phyloP scores from a whole-genome alignment of 441 rosid species.

The Brassica hybrid region DNA sequence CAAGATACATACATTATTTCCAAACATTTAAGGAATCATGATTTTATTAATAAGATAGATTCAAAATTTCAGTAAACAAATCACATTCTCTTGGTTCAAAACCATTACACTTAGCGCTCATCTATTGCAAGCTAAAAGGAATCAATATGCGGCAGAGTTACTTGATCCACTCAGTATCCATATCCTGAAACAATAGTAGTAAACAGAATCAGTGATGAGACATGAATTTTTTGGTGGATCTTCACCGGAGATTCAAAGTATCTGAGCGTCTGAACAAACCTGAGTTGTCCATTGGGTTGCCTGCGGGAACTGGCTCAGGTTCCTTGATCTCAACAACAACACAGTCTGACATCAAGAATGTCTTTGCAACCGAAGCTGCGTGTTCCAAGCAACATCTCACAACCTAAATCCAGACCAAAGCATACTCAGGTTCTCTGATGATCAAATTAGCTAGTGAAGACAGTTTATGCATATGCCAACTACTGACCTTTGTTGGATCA shows the following conservation, averaged over 20 bases:
- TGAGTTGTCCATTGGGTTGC: slow-evolving; percentile 93
- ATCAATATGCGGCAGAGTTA: slow-evolving; percentile 6
- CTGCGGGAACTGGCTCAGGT: slow-evolving; percentile 64
- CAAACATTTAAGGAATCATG: neutral
- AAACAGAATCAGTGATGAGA: slow-evolving; percentile 22
- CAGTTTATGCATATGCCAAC: neutral
- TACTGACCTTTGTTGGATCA: slow-evolving; percentile 85
- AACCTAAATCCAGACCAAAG: slow-evolving; percentile 51
- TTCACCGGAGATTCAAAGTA: neutral
- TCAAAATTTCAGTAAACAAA: too few relatives aligned
- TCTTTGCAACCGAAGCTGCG: slow-evolving; percentile 87
- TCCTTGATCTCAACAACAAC: slow-evolving; percentile 95
- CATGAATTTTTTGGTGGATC: neutral
- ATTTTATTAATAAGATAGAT: too few relatives aligned
- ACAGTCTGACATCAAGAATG: slow-evolving; percentile 91
- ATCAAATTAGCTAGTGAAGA: neutral
- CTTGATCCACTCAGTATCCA: slow-evolving; percentile 52
- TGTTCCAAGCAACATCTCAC: slow-evolving; percentile 98
- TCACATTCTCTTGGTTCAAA: slow-evolving; percentile 16
- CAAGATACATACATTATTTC: neutral
- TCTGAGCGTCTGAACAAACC: slow-evolving; percentile 46
- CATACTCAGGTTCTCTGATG: slow-evolving; percentile 13
- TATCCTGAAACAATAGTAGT: slow-evolving; percentile 48
- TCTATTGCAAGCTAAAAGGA: slow-evolving; percentile 19
- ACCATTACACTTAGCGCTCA: slow-evolving; percentile 4